phyloP scores from a whole-genome alignment of 768 basidiomycete species.

The Mrakia hoshinonis region DNA sequence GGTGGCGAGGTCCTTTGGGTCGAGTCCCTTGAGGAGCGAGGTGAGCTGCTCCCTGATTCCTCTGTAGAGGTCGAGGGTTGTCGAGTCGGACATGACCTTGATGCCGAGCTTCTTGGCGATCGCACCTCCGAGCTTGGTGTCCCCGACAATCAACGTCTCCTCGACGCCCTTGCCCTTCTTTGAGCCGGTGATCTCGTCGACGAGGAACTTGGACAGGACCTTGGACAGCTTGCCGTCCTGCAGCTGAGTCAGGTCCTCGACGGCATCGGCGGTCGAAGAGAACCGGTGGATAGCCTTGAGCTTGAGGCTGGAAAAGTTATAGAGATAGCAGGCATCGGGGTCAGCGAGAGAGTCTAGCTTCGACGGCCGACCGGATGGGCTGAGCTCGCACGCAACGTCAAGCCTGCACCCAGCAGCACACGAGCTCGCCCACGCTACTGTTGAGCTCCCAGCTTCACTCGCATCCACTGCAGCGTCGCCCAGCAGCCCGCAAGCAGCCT shows the following conservation, averaged over 20 bases:
- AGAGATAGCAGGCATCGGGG: neutral
- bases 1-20: constrained; percentile 87
- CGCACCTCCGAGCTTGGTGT: constrained; percentile 83
- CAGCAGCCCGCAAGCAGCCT: neutral
- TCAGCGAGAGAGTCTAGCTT: neutral
- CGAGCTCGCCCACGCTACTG: too few species aligned
- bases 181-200: constrained; percentile 43
- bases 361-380: neutral
- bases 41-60: constrained; percentile 87
- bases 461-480: too few species aligned
- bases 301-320: constrained; percentile 56
- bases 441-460: too few species aligned
- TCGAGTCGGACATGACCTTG: constrained; percentile 59
- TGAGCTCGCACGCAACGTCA: neutral
- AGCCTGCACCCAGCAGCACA: too few species aligned
- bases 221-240: constrained; percentile 90
- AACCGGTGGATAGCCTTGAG: constrained; percentile 93
- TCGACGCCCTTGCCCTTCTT: constrained; percentile 66
- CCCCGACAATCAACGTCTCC: constrained; percentile 70
- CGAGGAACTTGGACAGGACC: constrained; percentile 84
- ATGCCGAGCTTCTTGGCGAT: constrained; percentile 92
- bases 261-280: constrained; percentile 88
- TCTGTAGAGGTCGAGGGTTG: constrained; percentile 74
- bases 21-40: constrained; percentile 75
- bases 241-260: constrained; percentile 89